Percentiles rank a stretch among this genome's conserved stretches.
These are phyloP conservation scores for Bipolaris victoriae DNA, from an alignment of 2,329 filamentous ascomycete species.

Conservation along the genomic window DNA sequence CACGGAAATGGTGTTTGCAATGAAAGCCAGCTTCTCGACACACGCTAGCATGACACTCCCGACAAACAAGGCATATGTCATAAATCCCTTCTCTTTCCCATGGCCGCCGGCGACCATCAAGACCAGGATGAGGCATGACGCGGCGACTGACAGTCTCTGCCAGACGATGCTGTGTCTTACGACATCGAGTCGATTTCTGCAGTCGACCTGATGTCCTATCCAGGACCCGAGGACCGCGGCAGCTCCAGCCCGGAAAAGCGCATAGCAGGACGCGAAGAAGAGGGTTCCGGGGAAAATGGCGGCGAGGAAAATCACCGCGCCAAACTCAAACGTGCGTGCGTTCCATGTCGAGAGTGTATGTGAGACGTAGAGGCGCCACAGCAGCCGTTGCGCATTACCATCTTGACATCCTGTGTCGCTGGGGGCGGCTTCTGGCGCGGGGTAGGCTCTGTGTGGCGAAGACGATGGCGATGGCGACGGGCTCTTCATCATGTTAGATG, in stretches of 20 bases:
- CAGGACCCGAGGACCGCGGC: conserved; percentile 65
- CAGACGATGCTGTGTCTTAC: conserved; percentile 52
- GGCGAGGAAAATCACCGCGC: conserved; percentile 57
- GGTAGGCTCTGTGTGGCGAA: conserved; percentile 6
- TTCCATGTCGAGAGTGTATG: conserved; percentile 59
- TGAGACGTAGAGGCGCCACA: conserved; percentile 52
- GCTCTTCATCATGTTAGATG: conserved; percentile 7
- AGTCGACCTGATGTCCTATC: conserved; percentile 67
- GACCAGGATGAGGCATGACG: conserved; percentile 40
- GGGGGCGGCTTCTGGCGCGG: conserved; percentile 1
- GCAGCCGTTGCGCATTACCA: conserved; percentile 21
- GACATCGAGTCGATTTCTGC: conserved; percentile 48
- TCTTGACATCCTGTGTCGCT: not conserved
- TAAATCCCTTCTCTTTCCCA: conserved; percentile 9
- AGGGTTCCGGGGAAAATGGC: conserved; percentile 61
- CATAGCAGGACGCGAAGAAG: conserved; percentile 72
- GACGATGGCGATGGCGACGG: not conserved
- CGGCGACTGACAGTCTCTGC: conserved; percentile 43
- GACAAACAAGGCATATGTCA: conserved; percentile 40
- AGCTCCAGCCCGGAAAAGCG: conserved; percentile 63
- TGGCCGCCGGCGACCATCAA: conserved; percentile 20
- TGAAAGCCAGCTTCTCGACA: conserved; percentile 69
- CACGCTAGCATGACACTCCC: conserved; percentile 64
- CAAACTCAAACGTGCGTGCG: conserved; percentile 57
- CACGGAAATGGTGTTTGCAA: conserved; percentile 70